These are phyloP conservation scores for Exophiala oligosperma DNA, from an alignment of 2,329 filamentous ascomycete genomes.

Conservation along the genomic window DNA sequence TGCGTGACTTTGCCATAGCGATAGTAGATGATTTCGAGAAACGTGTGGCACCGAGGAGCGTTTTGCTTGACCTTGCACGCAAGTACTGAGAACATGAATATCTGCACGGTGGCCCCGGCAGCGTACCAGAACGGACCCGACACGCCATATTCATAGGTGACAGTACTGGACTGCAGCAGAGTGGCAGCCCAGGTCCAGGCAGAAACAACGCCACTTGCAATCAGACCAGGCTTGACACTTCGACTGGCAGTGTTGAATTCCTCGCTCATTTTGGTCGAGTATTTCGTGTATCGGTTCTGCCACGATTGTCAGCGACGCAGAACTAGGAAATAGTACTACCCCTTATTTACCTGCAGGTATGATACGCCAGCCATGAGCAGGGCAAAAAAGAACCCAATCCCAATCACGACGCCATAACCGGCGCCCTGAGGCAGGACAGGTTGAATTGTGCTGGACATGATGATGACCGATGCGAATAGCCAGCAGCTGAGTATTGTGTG, in stretches of 20 bases:
- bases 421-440: conserved; percentile 33
- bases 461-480: not conserved
- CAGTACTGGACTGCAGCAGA: conserved; percentile 66
- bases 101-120: conserved; percentile 74
- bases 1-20: conserved; percentile 76
- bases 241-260: conserved; percentile 88
- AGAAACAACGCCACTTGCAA: conserved; percentile 81
- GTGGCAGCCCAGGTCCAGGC: conserved; percentile 72
- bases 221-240: conserved; percentile 83
- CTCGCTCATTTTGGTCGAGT: conserved; percentile 76
- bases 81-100: conserved; percentile 82
- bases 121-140: conserved; percentile 48
- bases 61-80: conserved; percentile 45
- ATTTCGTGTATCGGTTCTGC: conserved; percentile 13
- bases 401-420: conserved; percentile 51
- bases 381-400: conserved; percentile 48
- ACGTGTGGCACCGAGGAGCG: conserved; percentile 45
- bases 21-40: conserved; percentile 78
- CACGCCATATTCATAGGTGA: conserved; percentile 75
- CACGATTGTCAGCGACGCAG: not conserved
- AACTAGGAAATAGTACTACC: not conserved
- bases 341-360: not conserved
- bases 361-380: not conserved
- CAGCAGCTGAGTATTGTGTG: not conserved
- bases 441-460: not conserved